These are phyloP conservation scores for Kurtzmaniella natalensis DNA, from an alignment of 1,139 yeast genomes.

Conservation along the genomic window DNA sequence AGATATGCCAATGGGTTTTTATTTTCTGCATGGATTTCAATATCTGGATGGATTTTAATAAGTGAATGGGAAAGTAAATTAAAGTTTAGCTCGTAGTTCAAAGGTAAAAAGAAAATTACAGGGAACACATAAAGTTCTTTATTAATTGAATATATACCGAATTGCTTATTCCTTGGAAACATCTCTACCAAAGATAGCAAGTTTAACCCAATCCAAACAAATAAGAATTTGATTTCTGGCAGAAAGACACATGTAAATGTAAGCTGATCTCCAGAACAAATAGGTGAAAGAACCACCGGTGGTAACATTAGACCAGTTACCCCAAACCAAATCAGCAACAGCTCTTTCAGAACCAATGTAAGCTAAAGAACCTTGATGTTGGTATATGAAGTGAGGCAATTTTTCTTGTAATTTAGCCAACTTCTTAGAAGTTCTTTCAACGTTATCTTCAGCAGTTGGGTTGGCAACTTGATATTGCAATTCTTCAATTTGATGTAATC, in stretches of 20 bases:
- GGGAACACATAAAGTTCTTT: too few relatives aligned
- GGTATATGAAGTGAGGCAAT: conserved; percentile 57
- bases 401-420: conserved; percentile 38
- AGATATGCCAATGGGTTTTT: too few relatives aligned
- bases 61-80: too few relatives aligned
- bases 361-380: conserved; percentile 72
- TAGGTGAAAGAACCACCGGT: conserved; percentile 85
- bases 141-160: neutral
- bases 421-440: conserved; percentile 38
- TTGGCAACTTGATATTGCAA: conserved; percentile 40
- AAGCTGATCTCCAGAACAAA: conserved; percentile 92
- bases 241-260: conserved; percentile 87
- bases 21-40: too few relatives aligned
- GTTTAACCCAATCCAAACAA: conserved; percentile 83
- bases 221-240: conserved; percentile 84
- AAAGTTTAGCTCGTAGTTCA: too few relatives aligned
- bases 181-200: conserved; percentile 86
- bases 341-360: conserved; percentile 89
- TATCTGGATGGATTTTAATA: too few relatives aligned
- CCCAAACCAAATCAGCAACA: conserved; percentile 88
- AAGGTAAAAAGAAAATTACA: too few relatives aligned
- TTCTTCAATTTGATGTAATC: conserved; percentile 63
- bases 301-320: conserved; percentile 76
- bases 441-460: conserved; percentile 28
- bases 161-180: conserved; percentile 48